A percentile compares a stretch with the other conserved stretches of the same genome.
phyloP scores from a whole-genome alignment of 2,329 filamentous ascomycete species.

The Paraphoma chrysanthemicola region DNA sequence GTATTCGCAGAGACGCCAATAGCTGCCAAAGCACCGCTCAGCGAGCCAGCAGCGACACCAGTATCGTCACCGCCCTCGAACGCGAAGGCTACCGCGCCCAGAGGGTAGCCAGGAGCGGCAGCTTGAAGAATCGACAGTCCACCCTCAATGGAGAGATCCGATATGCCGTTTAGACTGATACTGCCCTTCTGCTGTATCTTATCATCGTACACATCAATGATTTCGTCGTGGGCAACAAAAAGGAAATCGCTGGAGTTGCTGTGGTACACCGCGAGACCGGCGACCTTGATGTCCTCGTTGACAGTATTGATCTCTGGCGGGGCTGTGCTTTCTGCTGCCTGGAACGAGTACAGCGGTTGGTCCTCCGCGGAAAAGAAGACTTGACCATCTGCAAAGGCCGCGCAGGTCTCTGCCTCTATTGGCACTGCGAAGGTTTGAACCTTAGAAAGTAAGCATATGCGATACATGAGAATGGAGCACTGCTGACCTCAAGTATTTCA shows the following conservation, averaged over 20 bases:
- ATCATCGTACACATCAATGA: conserved; percentile 31
- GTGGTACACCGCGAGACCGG: conserved; percentile 31
- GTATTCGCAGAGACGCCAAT: conserved; percentile 27
- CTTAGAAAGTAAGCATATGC: conserved; percentile 14
- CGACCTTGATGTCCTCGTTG: conserved; percentile 21
- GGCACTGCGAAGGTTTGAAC: conserved; percentile 37
- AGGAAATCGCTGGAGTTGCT: conserved; percentile 25
- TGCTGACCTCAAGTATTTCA: conserved; percentile 32
- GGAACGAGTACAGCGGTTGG: conserved; percentile 36
- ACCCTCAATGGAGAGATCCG: conserved; percentile 33
- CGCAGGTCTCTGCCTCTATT: conserved; percentile 36
- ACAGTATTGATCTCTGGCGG: conserved; percentile 27
- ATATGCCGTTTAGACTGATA: conserved; percentile 25
- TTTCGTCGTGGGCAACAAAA: conserved; percentile 32
- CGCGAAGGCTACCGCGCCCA: conserved; percentile 30
- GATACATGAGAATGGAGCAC: background rate
- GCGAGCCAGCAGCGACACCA: conserved; percentile 30
- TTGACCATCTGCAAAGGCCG: conserved; percentile 24
- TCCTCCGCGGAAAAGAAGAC: conserved; percentile 38
- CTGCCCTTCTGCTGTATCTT: conserved; percentile 22
- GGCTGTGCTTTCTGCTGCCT: conserved; percentile 27
- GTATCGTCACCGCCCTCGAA: conserved; percentile 35
- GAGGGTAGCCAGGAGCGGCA: conserved; percentile 12
- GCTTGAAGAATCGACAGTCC: conserved; percentile 35
- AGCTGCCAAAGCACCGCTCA: conserved; percentile 17